Percentiles rank a stretch among this genome's conserved stretches.
These are phyloP conservation scores for Solanum tacnaense DNA, from an alignment of 257 asterid species.

Conservation along the genomic window DNA sequence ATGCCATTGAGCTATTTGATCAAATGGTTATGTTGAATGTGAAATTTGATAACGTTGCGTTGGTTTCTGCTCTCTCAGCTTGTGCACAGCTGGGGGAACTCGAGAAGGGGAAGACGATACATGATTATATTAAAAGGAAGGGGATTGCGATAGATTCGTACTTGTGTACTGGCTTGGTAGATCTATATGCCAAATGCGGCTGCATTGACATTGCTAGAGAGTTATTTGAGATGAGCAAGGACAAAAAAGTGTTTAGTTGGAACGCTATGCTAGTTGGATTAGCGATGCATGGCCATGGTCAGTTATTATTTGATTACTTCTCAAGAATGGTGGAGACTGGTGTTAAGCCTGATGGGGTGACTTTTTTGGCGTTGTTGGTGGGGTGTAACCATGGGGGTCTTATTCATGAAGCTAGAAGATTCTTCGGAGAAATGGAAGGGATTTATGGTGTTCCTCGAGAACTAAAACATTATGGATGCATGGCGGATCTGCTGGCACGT, in stretches of 20 bases:
- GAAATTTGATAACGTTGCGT: slow-evolving; percentile 39
- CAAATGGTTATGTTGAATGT: slow-evolving; percentile 27
- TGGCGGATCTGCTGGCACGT: slow-evolving; percentile 77
- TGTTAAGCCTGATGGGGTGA: slow-evolving; percentile 58
- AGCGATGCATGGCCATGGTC: slow-evolving; percentile 65
- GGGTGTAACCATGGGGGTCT: slow-evolving; percentile 92
- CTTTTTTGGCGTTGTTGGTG: slow-evolving; percentile 52
- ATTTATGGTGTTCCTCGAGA: slow-evolving; percentile 48
- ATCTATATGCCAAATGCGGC: slow-evolving; percentile 75
- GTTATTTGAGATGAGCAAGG: slow-evolving; percentile 26
- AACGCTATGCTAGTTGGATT: slow-evolving; percentile 80
- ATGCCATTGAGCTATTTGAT: slow-evolving; percentile 55
- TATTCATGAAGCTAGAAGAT: slow-evolving; percentile 34
- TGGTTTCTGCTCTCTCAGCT: slow-evolving; percentile 68
- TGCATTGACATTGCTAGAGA: slow-evolving; percentile 45
- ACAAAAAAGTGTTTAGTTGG: slow-evolving; percentile 52
- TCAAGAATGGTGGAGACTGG: slow-evolving; percentile 44
- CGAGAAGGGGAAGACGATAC: slow-evolving; percentile 52
- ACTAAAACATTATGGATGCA: slow-evolving; percentile 84
- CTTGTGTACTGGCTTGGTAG: slow-evolving; percentile 69
- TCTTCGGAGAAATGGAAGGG: slow-evolving; percentile 57
- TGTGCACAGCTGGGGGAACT: slow-evolving; percentile 73
- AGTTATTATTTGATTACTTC: slow-evolving; percentile 34
- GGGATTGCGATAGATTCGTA: slow-evolving; percentile 38
- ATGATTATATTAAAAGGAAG: slow-evolving; percentile 19